These are phyloP conservation scores for Triticum aestivum DNA, from an alignment of 176 grass and related monocot genomes.

Conservation along the genomic window IWGSC_CS_RefSeq_v2.1 NC_057800.1:660143549-660144048, in stretches of 20 bases:
- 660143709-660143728: not conserved
- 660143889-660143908: slow-evolving; percentile 1
- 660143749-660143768: not conserved
- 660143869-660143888: slow-evolving; percentile 9
- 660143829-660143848: not conserved
- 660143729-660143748: not conserved
- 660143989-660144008: not conserved
- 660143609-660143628: slow-evolving; percentile 78
- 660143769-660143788: slow-evolving; percentile 10
- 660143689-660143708: not conserved
- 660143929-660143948: not conserved
- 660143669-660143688: slow-evolving; percentile 3
- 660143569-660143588: slow-evolving; percentile 87
- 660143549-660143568: slow-evolving; percentile 69
- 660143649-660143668: not conserved
- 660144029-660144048: not conserved
- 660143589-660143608: slow-evolving; percentile 91
- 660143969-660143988: not conserved
- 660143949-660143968: not conserved
- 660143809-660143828: not conserved
- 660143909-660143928: slow-evolving; percentile 1
- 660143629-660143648: not conserved
- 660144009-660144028: not conserved
- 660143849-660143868: not conserved
- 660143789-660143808: not conserved